Conservation (phyloP, 192 early-diverging fungal species). For the Podila verticillata region DNA sequence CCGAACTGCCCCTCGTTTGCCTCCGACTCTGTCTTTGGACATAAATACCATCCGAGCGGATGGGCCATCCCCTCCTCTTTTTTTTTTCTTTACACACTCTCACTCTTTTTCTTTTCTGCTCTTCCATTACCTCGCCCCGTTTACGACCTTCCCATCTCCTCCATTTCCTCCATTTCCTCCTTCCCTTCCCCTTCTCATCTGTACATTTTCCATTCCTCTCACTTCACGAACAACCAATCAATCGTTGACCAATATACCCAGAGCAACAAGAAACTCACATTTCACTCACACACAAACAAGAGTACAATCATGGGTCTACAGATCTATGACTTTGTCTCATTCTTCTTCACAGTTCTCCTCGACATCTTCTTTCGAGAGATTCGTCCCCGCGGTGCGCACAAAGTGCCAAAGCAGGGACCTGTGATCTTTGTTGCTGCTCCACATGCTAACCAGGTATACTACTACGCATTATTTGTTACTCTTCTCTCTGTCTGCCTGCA, state of each 20-base stretch:
- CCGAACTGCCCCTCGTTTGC: no score
- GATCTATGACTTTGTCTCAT: constrained; percentile 74
- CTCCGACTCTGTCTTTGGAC: neutral
- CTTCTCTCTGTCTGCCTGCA: neutral
- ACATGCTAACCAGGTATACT: constrained; percentile 81
- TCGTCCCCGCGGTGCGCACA: constrained; percentile 80
- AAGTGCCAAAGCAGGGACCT: constrained; percentile 87
- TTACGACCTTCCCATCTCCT: neutral
- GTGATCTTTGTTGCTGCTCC: constrained; percentile 93
- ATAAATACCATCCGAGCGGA: neutral
- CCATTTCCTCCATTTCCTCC: neutral
- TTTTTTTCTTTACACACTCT: neutral
- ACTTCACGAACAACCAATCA: no score
- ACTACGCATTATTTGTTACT: constrained; percentile 13
- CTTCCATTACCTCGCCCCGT: neutral
- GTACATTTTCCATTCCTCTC: constrained; percentile 1
- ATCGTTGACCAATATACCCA: neutral
- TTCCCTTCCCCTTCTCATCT: neutral
- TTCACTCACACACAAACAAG: neutral
- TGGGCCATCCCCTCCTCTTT: neutral
- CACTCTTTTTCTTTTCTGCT: neutral
- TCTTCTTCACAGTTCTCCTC: constrained; percentile 74
- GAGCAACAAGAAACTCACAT: neutral
- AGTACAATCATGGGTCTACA: constrained; percentile 52
- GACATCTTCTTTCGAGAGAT: constrained; percentile 93